phyloP scores from a whole-genome alignment of 75 land plant genomes.

The Picea sitchensis region DNA sequence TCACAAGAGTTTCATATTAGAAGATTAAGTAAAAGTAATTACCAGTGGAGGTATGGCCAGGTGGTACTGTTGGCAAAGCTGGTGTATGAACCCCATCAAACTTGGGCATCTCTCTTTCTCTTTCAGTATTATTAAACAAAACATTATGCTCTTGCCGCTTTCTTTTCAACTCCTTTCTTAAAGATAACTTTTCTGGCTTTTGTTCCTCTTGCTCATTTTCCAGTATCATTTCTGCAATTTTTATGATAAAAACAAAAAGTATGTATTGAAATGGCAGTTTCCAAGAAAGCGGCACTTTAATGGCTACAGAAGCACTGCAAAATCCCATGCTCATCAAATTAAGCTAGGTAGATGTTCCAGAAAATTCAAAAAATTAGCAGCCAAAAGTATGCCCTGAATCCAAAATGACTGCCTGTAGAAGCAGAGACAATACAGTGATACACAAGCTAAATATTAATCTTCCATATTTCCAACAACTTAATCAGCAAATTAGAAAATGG shows the following conservation, averaged over 20 bases:
- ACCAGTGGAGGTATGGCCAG: slow-evolving; percentile 21
- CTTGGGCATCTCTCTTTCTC: background rate
- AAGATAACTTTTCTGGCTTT: slow-evolving; percentile 32
- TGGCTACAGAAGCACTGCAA: too few species aligned
- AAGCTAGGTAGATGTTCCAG: too few species aligned
- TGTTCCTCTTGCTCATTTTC: slow-evolving; percentile 26
- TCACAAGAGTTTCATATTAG: too few species aligned
- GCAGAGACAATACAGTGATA: background rate
- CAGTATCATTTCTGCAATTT: slow-evolving; percentile 19
- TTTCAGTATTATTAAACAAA: slow-evolving; percentile 5
- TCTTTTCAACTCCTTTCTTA: slow-evolving; percentile 42
- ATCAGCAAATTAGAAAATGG: background rate
- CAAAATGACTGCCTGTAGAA: background rate
- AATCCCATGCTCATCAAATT: too few species aligned
- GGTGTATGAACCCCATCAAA: slow-evolving; percentile 2
- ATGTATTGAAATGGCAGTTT: background rate
- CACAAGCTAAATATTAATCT: background rate
- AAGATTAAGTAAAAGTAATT: slow-evolving; percentile 6
- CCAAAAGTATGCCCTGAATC: background rate
- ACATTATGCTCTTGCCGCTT: slow-evolving; percentile 28
- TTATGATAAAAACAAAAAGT: slow-evolving; percentile 1
- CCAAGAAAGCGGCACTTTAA: background rate
- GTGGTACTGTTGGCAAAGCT: slow-evolving; percentile 13
- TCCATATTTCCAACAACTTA: background rate
- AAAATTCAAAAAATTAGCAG: background rate